These are phyloP conservation scores for Cordyceps farinosa DNA, from an alignment of 2,329 filamentous ascomycete genomes.

Conservation along the genomic window DNA sequence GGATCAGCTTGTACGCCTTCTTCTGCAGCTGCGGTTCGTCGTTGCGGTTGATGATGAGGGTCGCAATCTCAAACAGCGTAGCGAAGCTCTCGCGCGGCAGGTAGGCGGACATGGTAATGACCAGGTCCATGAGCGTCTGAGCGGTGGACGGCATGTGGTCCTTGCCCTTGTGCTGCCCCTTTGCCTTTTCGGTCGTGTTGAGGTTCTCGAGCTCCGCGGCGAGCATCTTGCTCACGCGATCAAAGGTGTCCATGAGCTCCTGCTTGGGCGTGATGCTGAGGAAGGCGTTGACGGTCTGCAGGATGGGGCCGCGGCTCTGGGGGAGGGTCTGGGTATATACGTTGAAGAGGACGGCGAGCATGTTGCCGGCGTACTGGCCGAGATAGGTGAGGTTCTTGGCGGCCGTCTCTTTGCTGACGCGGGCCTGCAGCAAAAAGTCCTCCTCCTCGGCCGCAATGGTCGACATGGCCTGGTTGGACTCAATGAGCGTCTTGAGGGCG, in stretches of 20 bases:
- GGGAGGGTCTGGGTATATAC: constrained; percentile 96
- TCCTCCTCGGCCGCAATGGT: constrained; percentile 65
- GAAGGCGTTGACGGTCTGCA: constrained; percentile 93
- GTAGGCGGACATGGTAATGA: constrained; percentile 94
- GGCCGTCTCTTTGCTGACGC: constrained; percentile 72
- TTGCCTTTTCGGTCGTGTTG: constrained; percentile 57
- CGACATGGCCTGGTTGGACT: constrained; percentile 82
- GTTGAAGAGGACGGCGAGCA: constrained; percentile 97
- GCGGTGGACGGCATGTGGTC: constrained; percentile 85
- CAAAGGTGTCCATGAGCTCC: constrained; percentile 85
- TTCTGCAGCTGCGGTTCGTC: constrained; percentile 93
- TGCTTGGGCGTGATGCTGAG: constrained; percentile 76
- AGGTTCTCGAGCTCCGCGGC: constrained; percentile 62
- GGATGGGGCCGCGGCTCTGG: constrained; percentile 82
- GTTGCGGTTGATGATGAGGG: constrained; percentile 74
- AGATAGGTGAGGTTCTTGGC: constrained; percentile 79
- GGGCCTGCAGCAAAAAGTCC: constrained; percentile 70
- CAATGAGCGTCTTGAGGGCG: constrained; percentile 79
- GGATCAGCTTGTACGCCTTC: constrained; percentile 98
- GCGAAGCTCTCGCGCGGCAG: constrained; percentile 82
- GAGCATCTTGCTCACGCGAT: constrained; percentile 80
- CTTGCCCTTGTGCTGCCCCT: constrained; percentile 49
- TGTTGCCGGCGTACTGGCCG: constrained; percentile 74
- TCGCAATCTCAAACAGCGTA: constrained; percentile 80
- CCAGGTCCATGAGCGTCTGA: constrained; percentile 92